A percentile compares a stretch with the other conserved stretches of the same genome.
Evolutionary conservation across 495 filamentous ascomycete species (phyloP).

Genomic region (Aspergillus indologenus): DNA sequence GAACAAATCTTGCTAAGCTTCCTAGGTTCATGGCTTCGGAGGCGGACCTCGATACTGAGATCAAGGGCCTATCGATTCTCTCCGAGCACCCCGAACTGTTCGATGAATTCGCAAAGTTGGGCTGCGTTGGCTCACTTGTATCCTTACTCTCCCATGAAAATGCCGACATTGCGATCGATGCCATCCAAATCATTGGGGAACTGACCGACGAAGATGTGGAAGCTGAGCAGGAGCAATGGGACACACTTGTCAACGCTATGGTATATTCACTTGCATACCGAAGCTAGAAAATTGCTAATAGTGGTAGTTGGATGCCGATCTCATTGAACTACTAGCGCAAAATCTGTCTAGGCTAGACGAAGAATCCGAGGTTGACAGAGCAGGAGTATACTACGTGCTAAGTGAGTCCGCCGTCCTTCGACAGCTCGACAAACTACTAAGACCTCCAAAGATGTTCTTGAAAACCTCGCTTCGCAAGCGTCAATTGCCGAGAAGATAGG

Average conservation of each 20-base stretch:
- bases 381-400: conserved; percentile 82
- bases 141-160: conserved; percentile 90
- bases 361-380: conserved; percentile 68
- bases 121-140: conserved; percentile 72
- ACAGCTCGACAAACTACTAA: conserved; percentile 13
- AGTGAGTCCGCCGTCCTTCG: conserved; percentile 33
- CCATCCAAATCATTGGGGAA: conserved; percentile 86
- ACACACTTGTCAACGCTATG: conserved; percentile 73
- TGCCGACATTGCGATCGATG: conserved; percentile 92
- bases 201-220: conserved; percentile 92
- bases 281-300: conserved; percentile 21
- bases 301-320: conserved; percentile 64
- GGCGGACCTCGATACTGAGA: conserved; percentile 85
- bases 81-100: conserved; percentile 86
- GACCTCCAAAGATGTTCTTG: conserved; percentile 57
- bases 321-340: conserved; percentile 76
- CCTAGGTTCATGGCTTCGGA: conserved; percentile 75
- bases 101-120: conserved; percentile 75
- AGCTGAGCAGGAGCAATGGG: conserved; percentile 81
- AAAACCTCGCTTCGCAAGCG: conserved; percentile 76
- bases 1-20: conserved; percentile 13
- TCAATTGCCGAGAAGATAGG: conserved; percentile 67
- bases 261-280: conserved; percentile 31
- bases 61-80: conserved; percentile 84
- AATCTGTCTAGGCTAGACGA: conserved; percentile 87